Evolutionary conservation across 371 early-diverging fungal genomes (phyloP), one percentile per base, ranked within the genome.

Genomic region (Mortierella sp.): DNA sequence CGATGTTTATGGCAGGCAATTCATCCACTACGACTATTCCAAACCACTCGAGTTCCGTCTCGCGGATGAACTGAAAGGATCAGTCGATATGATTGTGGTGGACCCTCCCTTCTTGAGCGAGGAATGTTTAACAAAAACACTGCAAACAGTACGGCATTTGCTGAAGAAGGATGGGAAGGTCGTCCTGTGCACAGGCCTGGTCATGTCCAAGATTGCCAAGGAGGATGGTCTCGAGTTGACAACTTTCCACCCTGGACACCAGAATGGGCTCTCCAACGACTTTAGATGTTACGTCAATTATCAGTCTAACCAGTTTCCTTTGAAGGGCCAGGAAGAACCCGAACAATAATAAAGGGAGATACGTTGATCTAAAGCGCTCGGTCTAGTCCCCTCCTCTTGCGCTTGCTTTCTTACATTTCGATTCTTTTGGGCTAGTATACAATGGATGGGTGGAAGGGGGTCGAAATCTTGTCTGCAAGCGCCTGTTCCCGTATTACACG

Each of bases 101-200:
- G 92, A 92, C 64, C 92, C 92, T 9, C 92, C 92, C 18, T 92
- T 92, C 66, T 71, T 92, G 41, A 84, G 83, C 66, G 86, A 88
- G 61, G 92, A 90, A 63, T 92, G 92, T 58, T 80, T 84, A 64
- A 76, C 82, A 45, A 88, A 91, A 79, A 89, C 89, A 2, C 58
- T 84, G 55, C 66, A 84, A 53, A 84, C 90, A 0, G 88, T 83
- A 1, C 47, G 73, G 43, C 80, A 72, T 58, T 58, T 91, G 45
- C 71, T 80, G 12, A 85, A 81, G 52, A 43, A 54, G 16, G 79
- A 64, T 7, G 81, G 82, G n/a, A 87, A 86, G 67, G 64, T 88
- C 8, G 69, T 91, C 43, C 71, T 90, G 19, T 83, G 85, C 57
- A 91, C 91, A 0, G 87, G 87, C 1, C 16, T 63, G 38, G 81